Percentiles rank a stretch among this genome's conserved stretches.
Evolutionary conservation across 2,329 filamentous ascomycete species (phyloP).

Genomic region (Fusarium piperis): DNA sequence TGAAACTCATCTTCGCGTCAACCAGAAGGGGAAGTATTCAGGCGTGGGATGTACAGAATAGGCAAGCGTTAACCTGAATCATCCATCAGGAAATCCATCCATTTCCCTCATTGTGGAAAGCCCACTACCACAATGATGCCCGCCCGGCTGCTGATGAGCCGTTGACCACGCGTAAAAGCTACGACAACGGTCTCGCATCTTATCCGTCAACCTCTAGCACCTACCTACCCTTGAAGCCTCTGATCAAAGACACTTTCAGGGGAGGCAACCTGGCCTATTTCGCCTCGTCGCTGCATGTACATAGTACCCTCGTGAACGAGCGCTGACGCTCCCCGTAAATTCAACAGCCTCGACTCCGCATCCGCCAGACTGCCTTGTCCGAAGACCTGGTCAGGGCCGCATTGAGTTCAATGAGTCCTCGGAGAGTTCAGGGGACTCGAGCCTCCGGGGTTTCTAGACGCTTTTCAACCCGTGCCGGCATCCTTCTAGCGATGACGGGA

Average conservation of each 20-base stretch:
- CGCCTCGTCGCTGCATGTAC: slow-evolving; percentile 14
- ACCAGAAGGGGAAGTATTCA: neutral
- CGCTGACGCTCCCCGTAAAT: slow-evolving; percentile 1
- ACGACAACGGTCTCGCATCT: neutral
- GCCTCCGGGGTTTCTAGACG: neutral
- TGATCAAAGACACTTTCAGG: neutral
- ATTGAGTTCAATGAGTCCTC: neutral
- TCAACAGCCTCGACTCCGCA: slow-evolving; percentile 21
- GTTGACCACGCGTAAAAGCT: neutral
- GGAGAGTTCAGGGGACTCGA: slow-evolving; percentile 8
- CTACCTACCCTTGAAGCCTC: neutral
- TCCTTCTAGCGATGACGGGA: neutral
- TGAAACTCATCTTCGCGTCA: neutral
- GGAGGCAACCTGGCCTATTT: slow-evolving; percentile 7
- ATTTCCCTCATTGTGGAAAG: neutral
- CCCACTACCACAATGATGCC: neutral
- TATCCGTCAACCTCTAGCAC: neutral
- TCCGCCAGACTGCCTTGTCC: slow-evolving; percentile 10
- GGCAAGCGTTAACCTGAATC: neutral
- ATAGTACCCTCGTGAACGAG: slow-evolving; percentile 2
- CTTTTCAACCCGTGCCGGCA: slow-evolving; percentile 2
- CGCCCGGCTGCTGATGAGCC: neutral
- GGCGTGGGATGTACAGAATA: neutral
- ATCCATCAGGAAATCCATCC: neutral
- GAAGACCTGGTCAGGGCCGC: slow-evolving; percentile 2